Base-by-base conservation (phyloP, 2,329 filamentous ascomycete species). In the Pseudogymnoascus sp. region DNA sequence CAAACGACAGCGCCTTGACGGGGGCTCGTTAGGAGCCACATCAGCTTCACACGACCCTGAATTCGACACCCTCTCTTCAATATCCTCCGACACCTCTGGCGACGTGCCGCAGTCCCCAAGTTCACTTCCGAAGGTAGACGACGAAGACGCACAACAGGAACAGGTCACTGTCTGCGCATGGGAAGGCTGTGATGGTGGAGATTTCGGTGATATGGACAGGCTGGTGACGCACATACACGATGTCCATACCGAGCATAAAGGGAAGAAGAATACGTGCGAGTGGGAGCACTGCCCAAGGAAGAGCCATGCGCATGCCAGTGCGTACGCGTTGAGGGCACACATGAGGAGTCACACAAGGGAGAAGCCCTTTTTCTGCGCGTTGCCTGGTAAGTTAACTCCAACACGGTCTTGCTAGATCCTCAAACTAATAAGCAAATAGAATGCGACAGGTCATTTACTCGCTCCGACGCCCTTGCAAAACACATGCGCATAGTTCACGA, bases 401-500 rank as follows among this genome's bases (percentile, higher is more conserved):
- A 37, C 61, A 16, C 16, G n/a, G 16, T 11, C 5, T 62, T 42
- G 6, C 38, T n/a, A 11, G 11, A 18, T 3, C 31, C 31, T 25
- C 59, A 42, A 33, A 53, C 53, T 62, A 16, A 23, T 12, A 5
- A 56, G 42, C 2, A 16, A 56, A 35, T 70, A 96, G 94, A 99
- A 83, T 99, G 94, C 77, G 94, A 99, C 74, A 89, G 93, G 65
- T 92, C 92, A 33, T 99, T 99, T 71, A 99, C 94, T 2, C 84
- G 94, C 67, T 97, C 93, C 23, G 94, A 99, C 71, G 94, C 94
- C 11, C 82, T 99, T 0, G 92, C 93, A 1, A 99, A 99, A 76
- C 94, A 99, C 74, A 97, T 97, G 91, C 89, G 94, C 69, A 97
- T 94, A 14, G 92, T 99, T 38, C 94, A 99, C 78, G 94, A 99